Evolutionary conservation across 2,329 filamentous ascomycete genomes (phyloP), one percentile per base, ranked within the genome.

Genomic region (Aspergillus floridensis): DNA sequence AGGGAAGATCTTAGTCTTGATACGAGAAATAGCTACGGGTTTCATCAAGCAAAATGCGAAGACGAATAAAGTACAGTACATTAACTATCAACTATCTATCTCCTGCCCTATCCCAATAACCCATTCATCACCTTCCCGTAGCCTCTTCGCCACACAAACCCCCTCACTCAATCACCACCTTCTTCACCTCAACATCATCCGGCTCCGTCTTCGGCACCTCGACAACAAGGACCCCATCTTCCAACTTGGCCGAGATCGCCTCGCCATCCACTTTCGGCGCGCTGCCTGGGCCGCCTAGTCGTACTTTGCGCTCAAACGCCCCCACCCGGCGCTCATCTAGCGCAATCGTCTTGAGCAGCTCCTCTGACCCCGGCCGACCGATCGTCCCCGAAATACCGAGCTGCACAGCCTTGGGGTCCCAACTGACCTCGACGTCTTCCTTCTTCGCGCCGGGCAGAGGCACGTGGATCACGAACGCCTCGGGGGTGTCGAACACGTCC

Each of bases 381-480:
- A 57, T 49, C 5, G 32, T 21, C 3, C 54, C 54, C 22, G 24
- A 50, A 4, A 57, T 26, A 31, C 47, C 44, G 14, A 57, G 32
- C 35, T 57, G 46, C 21, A 57, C 32, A 32, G 24, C 50, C 47
- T 46, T 50, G n/a, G 54, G 47, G 14, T 57, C 54, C 54, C 54
- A 57, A 5, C 50, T 50, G 21, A 57, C 54, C 35, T 50, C 54
- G n/a, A 57, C 24, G 5, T 31, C 54, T 5, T 57, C 54, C 11
- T 57, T 57, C 48, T 51, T 57, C 16, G 54, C 54, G 6, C 54
- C 54, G n/a, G 54, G 47, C 2, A 57, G 48, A 10, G 54, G 41
- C 6, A 50, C 48, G 32, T 57, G 46, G 3, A 57, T 47, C 2
- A 57, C 14, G 41, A 57, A 57, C 3, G 22, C 16, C 19, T 57